A percentile compares a stretch with the other conserved stretches of the same genome.
These are phyloP conservation scores for Mycosphaerella sp. DNA, from an alignment of 2,329 filamentous ascomycete species.

Conservation along the genomic window DNA sequence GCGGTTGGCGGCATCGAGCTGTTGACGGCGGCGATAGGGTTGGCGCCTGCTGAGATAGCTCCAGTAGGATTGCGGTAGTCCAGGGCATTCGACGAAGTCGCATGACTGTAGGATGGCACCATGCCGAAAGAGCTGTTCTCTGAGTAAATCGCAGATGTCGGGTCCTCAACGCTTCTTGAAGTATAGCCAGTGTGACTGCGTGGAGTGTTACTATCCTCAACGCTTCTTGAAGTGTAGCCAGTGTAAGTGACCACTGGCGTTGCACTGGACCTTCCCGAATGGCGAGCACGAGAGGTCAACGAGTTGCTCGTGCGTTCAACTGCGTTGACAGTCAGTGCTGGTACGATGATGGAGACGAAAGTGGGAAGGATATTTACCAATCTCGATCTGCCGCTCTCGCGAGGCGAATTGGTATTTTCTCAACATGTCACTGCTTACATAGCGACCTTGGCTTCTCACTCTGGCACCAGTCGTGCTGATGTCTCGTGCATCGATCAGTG, in stretches of 20 bases:
- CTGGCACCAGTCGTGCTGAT: conserved; percentile 3
- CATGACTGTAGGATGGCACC: background rate
- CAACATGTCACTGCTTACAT: conserved; percentile 5
- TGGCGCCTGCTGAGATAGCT: background rate
- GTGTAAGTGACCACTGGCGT: conserved; percentile 1
- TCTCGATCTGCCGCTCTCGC: conserved; percentile 5
- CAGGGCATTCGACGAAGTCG: background rate
- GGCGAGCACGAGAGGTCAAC: background rate
- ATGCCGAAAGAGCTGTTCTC: background rate
- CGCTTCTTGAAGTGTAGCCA: background rate
- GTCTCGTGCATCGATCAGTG: conserved; percentile 1
- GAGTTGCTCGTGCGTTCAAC: conserved; percentile 10
- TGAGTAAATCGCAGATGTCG: background rate
- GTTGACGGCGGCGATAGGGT: background rate
- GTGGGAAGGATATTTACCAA: background rate
- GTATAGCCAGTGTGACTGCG: background rate
- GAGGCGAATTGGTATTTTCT: conserved; percentile 12
- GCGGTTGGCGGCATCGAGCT: background rate
- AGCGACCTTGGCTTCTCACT: conserved; percentile 8
- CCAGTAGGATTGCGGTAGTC: background rate
- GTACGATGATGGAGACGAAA: background rate
- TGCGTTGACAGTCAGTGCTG: background rate
- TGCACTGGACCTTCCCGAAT: background rate
- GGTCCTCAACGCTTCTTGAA: background rate
- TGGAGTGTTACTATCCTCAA: no score